phyloP scores from a whole-genome alignment of 1,284 basidiomycete species.

The Pseudozyma flocculosa region DNA sequence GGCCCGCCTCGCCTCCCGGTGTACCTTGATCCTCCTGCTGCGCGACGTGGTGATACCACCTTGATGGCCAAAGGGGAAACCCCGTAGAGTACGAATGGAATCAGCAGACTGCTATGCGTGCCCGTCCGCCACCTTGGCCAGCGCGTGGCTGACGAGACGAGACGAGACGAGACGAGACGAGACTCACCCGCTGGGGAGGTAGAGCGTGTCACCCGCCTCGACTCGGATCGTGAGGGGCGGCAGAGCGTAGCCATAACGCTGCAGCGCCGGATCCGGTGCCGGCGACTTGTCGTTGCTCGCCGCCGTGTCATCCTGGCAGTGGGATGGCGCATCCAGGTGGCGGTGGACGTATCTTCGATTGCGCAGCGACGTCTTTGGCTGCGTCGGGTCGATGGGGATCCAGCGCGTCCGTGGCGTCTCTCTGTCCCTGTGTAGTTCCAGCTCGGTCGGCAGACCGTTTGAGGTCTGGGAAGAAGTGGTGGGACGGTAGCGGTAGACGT shows the following conservation, averaged over 20 bases:
- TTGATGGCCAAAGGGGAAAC: too few species aligned
- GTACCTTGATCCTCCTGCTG: slow-evolving; percentile 38
- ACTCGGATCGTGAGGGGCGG: slow-evolving; percentile 42
- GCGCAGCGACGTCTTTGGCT: slow-evolving; percentile 18
- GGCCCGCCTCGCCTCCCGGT: slow-evolving; percentile 1
- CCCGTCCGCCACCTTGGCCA: neutral
- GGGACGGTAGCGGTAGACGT: slow-evolving; percentile 9
- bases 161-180: neutral
- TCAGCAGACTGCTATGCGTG: neutral
- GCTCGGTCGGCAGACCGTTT: neutral
- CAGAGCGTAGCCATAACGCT: slow-evolving; percentile 28
- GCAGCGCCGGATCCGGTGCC: neutral
- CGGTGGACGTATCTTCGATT: slow-evolving; percentile 29
- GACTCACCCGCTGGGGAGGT: slow-evolving; percentile 42
- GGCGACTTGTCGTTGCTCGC: neutral
- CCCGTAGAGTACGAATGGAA: too few species aligned
- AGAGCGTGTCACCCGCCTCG: slow-evolving; percentile 43
- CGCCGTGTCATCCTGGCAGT: neutral
- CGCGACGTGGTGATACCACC: slow-evolving; percentile 48
- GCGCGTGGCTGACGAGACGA: neutral
- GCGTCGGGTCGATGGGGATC: slow-evolving; percentile 46
- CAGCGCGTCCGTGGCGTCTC: slow-evolving; percentile 31
- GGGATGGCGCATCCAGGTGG: slow-evolving; percentile 11
- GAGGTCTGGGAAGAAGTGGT: too few species aligned
- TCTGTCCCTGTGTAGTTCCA: neutral